These are phyloP conservation scores for Cyberlindnera suaveolens DNA, from an alignment of 805 yeast species.

Conservation along the genomic window DNA sequence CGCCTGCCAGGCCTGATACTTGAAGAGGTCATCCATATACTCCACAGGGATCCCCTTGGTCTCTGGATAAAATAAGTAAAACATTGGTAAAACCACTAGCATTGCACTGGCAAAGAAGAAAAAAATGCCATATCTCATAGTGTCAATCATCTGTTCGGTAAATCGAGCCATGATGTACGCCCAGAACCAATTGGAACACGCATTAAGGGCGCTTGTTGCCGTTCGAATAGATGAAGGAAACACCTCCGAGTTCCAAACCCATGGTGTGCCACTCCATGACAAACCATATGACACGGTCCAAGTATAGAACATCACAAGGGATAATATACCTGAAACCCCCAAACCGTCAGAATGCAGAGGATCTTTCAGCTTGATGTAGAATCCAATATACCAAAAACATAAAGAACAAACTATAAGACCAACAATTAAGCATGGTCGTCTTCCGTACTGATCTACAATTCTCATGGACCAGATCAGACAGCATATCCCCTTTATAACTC, in stretches of 20 bases:
- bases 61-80: constrained; percentile 38
- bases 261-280: constrained; percentile 14
- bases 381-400: constrained; percentile 16
- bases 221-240: constrained; percentile 12
- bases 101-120: constrained; percentile 20
- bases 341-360: constrained; percentile 1
- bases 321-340: constrained; percentile 5
- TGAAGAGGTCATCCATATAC: constrained; percentile 30
- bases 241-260: constrained; percentile 17
- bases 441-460: constrained; percentile 14
- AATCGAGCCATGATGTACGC: constrained; percentile 15
- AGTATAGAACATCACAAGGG: constrained; percentile 14
- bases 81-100: constrained; percentile 9
- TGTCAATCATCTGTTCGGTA: constrained; percentile 12
- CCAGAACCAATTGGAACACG: constrained; percentile 15
- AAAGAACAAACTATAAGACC: constrained; percentile 8
- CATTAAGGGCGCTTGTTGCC: constrained; percentile 8
- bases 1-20: constrained; percentile 12
- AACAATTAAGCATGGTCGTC: constrained; percentile 9
- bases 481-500: constrained; percentile 34
- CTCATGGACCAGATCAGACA: constrained; percentile 8
- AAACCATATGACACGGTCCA: constrained; percentile 17
- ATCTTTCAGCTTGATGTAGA: constrained; percentile 8
- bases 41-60: constrained; percentile 40
- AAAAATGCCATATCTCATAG: constrained; percentile 14